phyloP scores from a whole-genome alignment of 257 asterid species.

The Linderniella brevidens region DNA sequence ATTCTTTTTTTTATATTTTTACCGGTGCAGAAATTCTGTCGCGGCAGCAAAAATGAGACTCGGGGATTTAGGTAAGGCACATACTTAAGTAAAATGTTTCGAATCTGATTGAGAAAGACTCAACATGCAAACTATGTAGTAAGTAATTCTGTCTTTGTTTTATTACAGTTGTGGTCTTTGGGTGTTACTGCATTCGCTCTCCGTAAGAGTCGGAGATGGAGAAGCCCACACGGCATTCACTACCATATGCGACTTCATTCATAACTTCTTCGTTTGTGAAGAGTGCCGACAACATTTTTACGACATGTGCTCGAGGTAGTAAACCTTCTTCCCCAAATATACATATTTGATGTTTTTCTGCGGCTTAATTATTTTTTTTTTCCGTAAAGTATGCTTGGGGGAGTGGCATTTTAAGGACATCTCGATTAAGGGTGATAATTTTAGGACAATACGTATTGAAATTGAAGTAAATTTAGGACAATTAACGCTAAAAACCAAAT shows the following conservation, averaged over 20 bases:
- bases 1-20: slow-evolving; percentile 2
- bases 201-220: slow-evolving; percentile 72
- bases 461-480: too few species aligned
- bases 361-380: too few species aligned
- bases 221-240: slow-evolving; percentile 69
- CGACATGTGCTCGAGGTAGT: slow-evolving; percentile 77
- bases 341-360: not conserved
- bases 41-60: slow-evolving; percentile 85
- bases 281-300: slow-evolving; percentile 86
- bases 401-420: too few species aligned
- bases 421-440: too few species aligned
- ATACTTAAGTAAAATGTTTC: slow-evolving; percentile 6
- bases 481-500: too few species aligned
- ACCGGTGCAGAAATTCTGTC: slow-evolving; percentile 70
- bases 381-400: not conserved
- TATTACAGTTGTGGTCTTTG: slow-evolving; percentile 85
- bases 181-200: slow-evolving; percentile 79
- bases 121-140: too few species aligned
- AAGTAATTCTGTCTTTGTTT: slow-evolving; percentile 9
- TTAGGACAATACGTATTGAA: too few species aligned
- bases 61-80: slow-evolving; percentile 72
- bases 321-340: not conserved
- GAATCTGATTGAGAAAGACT: too few species aligned
- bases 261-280: slow-evolving; percentile 70
- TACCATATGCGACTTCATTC: slow-evolving; percentile 60